Conservation (phyloP, 2,329 filamentous ascomycete species). For the Coleophoma eucalyptorum region DNA sequence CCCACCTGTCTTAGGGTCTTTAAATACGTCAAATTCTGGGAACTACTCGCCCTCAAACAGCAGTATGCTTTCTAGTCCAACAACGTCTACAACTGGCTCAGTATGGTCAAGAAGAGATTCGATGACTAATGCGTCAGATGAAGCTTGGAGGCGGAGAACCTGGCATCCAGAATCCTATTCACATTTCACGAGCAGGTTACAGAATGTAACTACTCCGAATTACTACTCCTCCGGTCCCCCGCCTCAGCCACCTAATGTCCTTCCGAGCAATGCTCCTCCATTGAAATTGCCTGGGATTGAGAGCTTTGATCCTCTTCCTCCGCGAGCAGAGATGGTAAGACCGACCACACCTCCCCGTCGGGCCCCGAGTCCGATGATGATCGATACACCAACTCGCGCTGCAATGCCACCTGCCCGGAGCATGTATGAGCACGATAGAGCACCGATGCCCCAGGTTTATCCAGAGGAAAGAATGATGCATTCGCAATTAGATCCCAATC, state of each 20-base stretch:
- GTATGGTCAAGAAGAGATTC: constrained; percentile 65
- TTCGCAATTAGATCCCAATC: constrained; percentile 58
- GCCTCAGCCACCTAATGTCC: constrained; percentile 16
- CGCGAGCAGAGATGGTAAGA: constrained; percentile 24
- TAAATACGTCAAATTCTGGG: constrained; percentile 51
- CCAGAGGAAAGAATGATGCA: constrained; percentile 8
- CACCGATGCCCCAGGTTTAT: constrained; percentile 4
- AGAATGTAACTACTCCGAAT: constrained; percentile 69
- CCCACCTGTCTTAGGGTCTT: constrained; percentile 49
- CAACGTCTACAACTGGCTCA: constrained; percentile 49
- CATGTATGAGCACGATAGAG: constrained; percentile 3
- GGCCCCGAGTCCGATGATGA: constrained; percentile 71
- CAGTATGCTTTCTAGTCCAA: constrained; percentile 64
- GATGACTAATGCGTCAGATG: constrained; percentile 57
- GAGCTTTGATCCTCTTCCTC: constrained; percentile 75
- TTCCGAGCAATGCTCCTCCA: constrained; percentile 40
- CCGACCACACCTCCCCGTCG: constrained; percentile 60
- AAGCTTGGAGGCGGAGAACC: constrained; percentile 77
- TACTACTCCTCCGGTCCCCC: constrained; percentile 40
- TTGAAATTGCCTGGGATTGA: constrained; percentile 78
- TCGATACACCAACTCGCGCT: constrained; percentile 46
- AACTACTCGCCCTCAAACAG: constrained; percentile 53
- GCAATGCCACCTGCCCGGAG: constrained; percentile 1
- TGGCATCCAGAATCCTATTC: constrained; percentile 81
- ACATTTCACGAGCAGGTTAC: constrained; percentile 60